These are phyloP conservation scores for Thraustochytrium aureum DNA, from an alignment of 352 stramenopile species.

Conservation along the genomic window DNA sequence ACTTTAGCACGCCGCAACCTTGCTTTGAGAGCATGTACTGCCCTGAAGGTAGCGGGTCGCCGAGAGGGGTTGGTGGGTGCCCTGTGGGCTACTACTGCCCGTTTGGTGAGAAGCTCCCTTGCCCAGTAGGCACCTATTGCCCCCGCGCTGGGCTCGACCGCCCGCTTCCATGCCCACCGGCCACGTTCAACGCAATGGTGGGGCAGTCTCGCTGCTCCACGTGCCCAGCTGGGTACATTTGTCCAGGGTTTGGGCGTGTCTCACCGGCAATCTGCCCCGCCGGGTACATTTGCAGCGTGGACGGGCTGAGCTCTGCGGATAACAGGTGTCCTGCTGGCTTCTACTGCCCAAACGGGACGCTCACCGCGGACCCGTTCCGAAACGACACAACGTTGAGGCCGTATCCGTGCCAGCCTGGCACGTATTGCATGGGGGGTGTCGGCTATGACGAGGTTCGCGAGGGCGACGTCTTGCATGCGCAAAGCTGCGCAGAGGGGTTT, in stretches of 20 bases:
- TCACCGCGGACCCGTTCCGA: slow-evolving; percentile 88
- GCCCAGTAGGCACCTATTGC: slow-evolving; percentile 86
- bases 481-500: slow-evolving; percentile 90
- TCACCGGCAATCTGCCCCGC: slow-evolving; percentile 82
- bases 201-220: slow-evolving; percentile 76
- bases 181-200: slow-evolving; percentile 89
- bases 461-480: slow-evolving; percentile 82
- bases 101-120: slow-evolving; percentile 77
- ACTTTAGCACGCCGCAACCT: slow-evolving; percentile 78
- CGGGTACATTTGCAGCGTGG: slow-evolving; percentile 86
- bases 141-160: slow-evolving; percentile 72
- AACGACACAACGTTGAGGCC: slow-evolving; percentile 94
- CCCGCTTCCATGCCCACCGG: slow-evolving; percentile 82
- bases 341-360: slow-evolving; percentile 90
- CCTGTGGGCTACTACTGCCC: slow-evolving; percentile 86
- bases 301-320: slow-evolving; percentile 78
- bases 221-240: slow-evolving; percentile 89
- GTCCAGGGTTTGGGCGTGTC: slow-evolving; percentile 84
- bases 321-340: slow-evolving; percentile 89
- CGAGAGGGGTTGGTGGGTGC: slow-evolving; percentile 76
- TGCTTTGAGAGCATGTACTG: slow-evolving; percentile 80
- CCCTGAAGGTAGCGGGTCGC: slow-evolving; percentile 76
- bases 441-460: slow-evolving; percentile 77
- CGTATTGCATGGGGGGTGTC: slow-evolving; percentile 92
- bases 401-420: slow-evolving; percentile 91